Percentiles rank a stretch among this genome's conserved stretches.
phyloP scores from a whole-genome alignment of 2,329 filamentous ascomycete genomes.

The Paecilomyces formosus region DNA sequence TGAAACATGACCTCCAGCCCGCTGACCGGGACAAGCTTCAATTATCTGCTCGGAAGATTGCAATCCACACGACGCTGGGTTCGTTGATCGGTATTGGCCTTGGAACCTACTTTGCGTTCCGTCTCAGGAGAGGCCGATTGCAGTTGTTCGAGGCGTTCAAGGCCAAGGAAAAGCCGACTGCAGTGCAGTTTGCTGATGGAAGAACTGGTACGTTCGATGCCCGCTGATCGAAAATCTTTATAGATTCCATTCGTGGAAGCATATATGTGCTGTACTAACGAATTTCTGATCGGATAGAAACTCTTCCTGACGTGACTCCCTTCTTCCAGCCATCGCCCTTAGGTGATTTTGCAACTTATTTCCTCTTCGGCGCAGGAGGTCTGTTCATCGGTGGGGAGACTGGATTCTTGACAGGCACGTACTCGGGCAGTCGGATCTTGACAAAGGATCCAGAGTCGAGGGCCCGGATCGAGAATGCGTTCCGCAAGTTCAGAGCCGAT shows the following conservation, averaged over 20 bases:
- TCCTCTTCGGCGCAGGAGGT: constrained; percentile 55
- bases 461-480: constrained; percentile 55
- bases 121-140: constrained; percentile 48
- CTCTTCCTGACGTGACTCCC: constrained; percentile 54
- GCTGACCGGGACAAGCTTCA: constrained; percentile 53
- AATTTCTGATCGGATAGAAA: constrained; percentile 34
- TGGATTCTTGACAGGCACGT: constrained; percentile 50
- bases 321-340: constrained; percentile 49
- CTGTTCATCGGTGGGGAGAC: constrained; percentile 59
- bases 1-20: constrained; percentile 51
- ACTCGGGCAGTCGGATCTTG: constrained; percentile 48
- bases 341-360: constrained; percentile 57
- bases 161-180: constrained; percentile 53
- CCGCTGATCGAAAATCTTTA: neutral
- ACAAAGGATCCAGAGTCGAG: constrained; percentile 46
- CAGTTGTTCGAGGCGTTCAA: constrained; percentile 57
- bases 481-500: constrained; percentile 56
- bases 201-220: constrained; percentile 41
- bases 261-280: neutral
- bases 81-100: constrained; percentile 54
- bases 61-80: constrained; percentile 50
- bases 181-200: constrained; percentile 56
- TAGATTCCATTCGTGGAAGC: neutral
- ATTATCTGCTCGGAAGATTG: constrained; percentile 49
- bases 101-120: constrained; percentile 50